Base-by-base conservation (phyloP, 108 stramenopile genomes). In the Cyclotella cryptica region DNA sequence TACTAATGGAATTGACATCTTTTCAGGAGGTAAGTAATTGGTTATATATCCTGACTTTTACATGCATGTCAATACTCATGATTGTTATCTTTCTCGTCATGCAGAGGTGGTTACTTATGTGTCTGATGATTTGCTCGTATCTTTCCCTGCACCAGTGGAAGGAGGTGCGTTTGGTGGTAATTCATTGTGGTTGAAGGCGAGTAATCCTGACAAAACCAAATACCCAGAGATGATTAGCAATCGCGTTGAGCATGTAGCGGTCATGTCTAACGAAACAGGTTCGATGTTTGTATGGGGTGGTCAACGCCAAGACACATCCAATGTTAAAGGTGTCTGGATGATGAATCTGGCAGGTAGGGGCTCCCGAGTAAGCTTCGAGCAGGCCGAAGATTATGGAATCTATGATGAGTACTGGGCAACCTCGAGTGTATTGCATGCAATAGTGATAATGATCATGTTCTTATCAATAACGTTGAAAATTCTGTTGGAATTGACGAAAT, bases 381-480 rank as follows among this genome's bases (percentile, higher is more conserved):
- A 74, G 19, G 83, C 82, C 22, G 72, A 77, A 69, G 28, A 41
- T 22, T 75, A 83, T 47, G 66, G 60, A 18, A 82, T 84, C 13
- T 61, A 58, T n/a, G 69, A 78, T 61, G 84, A 81, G 26, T 82
- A 84, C 49, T 73, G 74, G 22, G 77, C 77, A 26, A 76, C 80
- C 1, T 44, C 81, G 5, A 81, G 69, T 9, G 77, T 80, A 39
- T 52, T 84, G 15, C 84, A 87, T 47, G 74, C 84, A 24, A 74
- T 87, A 15, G 70, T 87, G 24, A 74, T 82, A 21, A 70, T 84
- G 53, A 70, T 87, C 72, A 87, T 87, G 84, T 81, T 87, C 60
- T 77, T 87, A 75, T 63, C 58, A 11, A 85, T 87, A 53, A 64
- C 80, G 18, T 58, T 87, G 12, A 87, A 84, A 22, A 27, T 79